phyloP scores from a whole-genome alignment of 176 grass and related monocot genomes.

The Triticum urartu region DNA sequence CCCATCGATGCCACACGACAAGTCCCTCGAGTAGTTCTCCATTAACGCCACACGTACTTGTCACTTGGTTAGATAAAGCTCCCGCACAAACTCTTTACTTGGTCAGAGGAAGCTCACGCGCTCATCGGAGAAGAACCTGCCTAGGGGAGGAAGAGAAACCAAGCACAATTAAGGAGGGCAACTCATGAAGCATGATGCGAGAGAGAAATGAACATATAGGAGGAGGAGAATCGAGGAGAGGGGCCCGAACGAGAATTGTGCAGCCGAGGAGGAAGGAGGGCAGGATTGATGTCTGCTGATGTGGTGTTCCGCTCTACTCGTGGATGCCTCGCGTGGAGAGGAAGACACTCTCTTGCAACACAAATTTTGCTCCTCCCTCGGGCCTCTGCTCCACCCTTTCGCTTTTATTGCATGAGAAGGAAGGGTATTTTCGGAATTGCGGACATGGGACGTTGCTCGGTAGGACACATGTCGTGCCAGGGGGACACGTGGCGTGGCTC shows the following conservation, averaged over 20 bases:
- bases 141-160: not conserved
- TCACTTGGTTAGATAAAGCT: not conserved
- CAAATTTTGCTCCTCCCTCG: not conserved
- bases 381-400: not conserved
- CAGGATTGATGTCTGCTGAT: slow-evolving; percentile 21
- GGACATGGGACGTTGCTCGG: not conserved
- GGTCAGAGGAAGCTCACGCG: not conserved
- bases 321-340: not conserved
- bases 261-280: not conserved
- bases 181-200: too few species aligned
- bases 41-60: not conserved
- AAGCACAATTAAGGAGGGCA: not conserved
- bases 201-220: too few species aligned
- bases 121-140: slow-evolving; percentile 19
- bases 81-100: not conserved
- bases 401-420: not conserved
- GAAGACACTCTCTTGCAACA: not conserved
- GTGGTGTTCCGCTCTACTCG: not conserved
- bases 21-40: slow-evolving; percentile 32
- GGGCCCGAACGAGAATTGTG: not conserved
- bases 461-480: slow-evolving; percentile 11
- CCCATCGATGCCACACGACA: not conserved
- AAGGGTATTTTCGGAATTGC: slow-evolving; percentile 27
- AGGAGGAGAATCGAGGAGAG: not conserved
- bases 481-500: slow-evolving; percentile 31